phyloP scores from a whole-genome alignment of 1,139 yeast species.

The Debaryomyces subglobosus region DNA sequence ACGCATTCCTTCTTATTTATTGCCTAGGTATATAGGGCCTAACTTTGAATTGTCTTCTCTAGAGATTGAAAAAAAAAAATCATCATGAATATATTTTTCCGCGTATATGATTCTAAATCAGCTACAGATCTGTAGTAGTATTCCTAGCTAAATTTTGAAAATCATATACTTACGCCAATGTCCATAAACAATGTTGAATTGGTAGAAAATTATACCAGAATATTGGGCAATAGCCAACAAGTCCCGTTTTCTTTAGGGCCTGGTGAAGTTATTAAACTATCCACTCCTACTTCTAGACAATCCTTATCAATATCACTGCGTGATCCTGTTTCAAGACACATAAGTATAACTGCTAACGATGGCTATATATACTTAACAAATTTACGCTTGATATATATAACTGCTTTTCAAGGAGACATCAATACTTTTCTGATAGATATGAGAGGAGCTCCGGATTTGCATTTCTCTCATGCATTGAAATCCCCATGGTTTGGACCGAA shows the following conservation, averaged over 20 bases:
- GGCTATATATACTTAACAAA: constrained; percentile 44
- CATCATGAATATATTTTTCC: background rate
- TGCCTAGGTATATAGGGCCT: background rate
- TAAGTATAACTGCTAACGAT: constrained; percentile 33
- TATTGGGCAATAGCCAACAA: constrained; percentile 16
- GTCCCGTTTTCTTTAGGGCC: background rate
- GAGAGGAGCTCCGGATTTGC: constrained; percentile 22
- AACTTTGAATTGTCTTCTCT: background rate
- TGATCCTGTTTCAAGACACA: constrained; percentile 10
- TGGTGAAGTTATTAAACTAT: constrained; percentile 22
- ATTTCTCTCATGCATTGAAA: constrained; percentile 41
- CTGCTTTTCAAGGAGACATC: constrained; percentile 45
- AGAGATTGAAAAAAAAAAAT: background rate
- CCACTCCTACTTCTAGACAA: constrained; percentile 28
- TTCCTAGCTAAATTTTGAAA: background rate
- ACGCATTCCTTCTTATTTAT: constrained; percentile 4
- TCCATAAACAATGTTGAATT: constrained; percentile 35
- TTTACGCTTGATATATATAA: constrained; percentile 38
- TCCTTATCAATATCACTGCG: constrained; percentile 23
- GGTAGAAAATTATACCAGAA: constrained; percentile 23
- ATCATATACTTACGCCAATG: constrained; percentile 19
- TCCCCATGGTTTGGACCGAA: constrained; percentile 62
- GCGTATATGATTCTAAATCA: background rate
- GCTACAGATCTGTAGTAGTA: background rate
- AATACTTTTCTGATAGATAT: constrained; percentile 38